Evolutionary conservation across 305 asterid genomes (phyloP), one percentile per base, ranked within the genome.

Genomic region (Fraxinus floribunda): DNA sequence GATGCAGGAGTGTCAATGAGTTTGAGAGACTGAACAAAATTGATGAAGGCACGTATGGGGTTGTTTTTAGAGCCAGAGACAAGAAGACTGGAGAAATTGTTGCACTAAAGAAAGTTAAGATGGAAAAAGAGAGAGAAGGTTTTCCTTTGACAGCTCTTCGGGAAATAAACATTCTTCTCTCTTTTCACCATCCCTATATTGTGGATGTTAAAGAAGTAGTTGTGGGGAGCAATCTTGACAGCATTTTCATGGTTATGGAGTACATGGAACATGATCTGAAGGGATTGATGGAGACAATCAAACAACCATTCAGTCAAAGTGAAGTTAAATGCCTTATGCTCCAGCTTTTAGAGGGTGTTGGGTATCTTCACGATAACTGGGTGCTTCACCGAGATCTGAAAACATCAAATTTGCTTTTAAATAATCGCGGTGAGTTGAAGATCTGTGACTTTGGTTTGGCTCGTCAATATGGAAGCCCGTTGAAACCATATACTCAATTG

Each of bases 231-330:
- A 88, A 83, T 85, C 95, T 92, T 83, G 97, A 93, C 83, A 88
- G 91, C 84, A 93, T 94, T 82, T 95, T 86, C 87, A 89, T 94
- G 98, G 97, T 91, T 82, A 95, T 95, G 99, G 98, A 95, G 88
- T 95, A 95, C 89, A 93, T 95, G 99, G 99, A 95, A 86, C 98
- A 94, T 82, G 99, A 95, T 87, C 92, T 95, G 38, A 94, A 91
- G 89, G 97, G 86, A 80, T 82, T 95, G 82, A 91, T 95, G 94
- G 96, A 94, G 90, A 86, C 96, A 79, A 95, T 94, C 94, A 91
- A 88, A 83, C 97, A 94, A 76, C 97, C 94, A 7, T 95, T 88
- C 79, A 95, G 92, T 84, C 95, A 93, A 80, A 93, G 97, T 89
- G 99, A 95, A 87, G 99, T 93, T 75, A 95, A 95, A 88, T 93